phyloP scores from a whole-genome alignment of 371 early-diverging fungal genomes.

The Mortierella sp. region DNA sequence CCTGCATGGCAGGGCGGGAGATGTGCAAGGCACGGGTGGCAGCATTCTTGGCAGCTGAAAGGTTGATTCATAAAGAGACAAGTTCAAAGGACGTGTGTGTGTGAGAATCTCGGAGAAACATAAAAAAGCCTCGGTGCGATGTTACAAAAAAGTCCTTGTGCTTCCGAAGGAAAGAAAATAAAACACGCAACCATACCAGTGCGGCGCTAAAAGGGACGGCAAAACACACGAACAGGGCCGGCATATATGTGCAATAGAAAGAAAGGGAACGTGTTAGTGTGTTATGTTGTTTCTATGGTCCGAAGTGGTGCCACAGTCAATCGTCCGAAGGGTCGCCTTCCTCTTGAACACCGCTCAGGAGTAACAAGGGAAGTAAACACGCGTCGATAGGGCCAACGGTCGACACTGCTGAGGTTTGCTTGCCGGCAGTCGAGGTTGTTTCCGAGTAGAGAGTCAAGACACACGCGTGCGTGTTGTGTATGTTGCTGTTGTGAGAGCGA shows the following conservation, averaged over 20 bases:
- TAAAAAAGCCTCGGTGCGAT: not conserved
- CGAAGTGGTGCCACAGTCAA: not conserved
- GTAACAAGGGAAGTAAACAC: not conserved
- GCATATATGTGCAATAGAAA: not conserved
- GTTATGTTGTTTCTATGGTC: not conserved
- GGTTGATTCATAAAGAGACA: conserved; percentile 5
- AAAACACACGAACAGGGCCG: not conserved
- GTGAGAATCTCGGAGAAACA: conserved; percentile 35
- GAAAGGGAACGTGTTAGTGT: not conserved
- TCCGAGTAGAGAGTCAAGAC: not conserved
- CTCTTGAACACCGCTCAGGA: not conserved
- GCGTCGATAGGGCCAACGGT: not conserved
- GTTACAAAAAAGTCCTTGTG: not conserved
- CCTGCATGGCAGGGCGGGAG: conserved; percentile 76
- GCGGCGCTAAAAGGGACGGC: conserved; percentile 32
- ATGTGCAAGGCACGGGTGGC: conserved; percentile 69
- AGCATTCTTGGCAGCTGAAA: conserved; percentile 48
- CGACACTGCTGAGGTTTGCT: not conserved
- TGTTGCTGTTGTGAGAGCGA: not conserved
- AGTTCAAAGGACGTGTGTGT: not conserved
- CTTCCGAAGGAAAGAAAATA: conserved; percentile 8
- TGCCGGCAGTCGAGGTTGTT: not conserved
- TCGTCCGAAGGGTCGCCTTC: not conserved
- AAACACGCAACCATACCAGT: conserved; percentile 29
- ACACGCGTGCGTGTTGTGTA: not conserved